phyloP scores from a whole-genome alignment of 371 early-diverging fungal genomes.

The Rhizopus arrhizus region DNA sequence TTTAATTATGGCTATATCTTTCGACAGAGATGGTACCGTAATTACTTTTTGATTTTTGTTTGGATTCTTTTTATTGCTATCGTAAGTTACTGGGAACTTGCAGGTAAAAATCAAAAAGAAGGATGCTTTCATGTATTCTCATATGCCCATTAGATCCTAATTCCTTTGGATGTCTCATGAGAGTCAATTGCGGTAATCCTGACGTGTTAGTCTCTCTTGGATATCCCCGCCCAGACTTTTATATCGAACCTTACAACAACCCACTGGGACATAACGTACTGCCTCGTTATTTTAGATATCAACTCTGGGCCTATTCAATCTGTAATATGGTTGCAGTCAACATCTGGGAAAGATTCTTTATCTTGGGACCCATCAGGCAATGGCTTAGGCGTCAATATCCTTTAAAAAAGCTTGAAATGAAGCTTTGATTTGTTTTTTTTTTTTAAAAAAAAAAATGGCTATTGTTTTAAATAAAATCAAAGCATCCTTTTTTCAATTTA shows the following conservation, averaged over 20 bases:
- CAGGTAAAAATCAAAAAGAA: conserved; percentile 35
- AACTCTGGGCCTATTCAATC: conserved; percentile 52
- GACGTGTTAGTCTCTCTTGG: conserved; percentile 52
- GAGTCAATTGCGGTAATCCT: conserved; percentile 74
- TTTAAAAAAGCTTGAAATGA: conserved; percentile 17
- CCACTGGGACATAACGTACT: conserved; percentile 72
- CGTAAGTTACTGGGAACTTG: conserved; percentile 65
- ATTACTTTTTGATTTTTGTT: conserved; percentile 61
- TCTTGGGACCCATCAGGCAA: conserved; percentile 42
- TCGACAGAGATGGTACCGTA: conserved; percentile 61
- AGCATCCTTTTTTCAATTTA: no score
- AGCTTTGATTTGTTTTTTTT: conserved; percentile 17
- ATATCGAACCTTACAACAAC: conserved; percentile 63
- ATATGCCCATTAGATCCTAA: conserved; percentile 59
- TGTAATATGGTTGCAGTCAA: conserved; percentile 37
- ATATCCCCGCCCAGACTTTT: conserved; percentile 50
- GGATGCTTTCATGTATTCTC: background rate
- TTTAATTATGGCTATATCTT: conserved; percentile 71
- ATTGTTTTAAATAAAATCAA: no score
- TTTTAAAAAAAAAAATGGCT: background rate
- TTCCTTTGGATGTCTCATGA: conserved; percentile 66
- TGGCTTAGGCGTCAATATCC: conserved; percentile 28
- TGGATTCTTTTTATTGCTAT: conserved; percentile 57
- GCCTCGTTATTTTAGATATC: conserved; percentile 62
- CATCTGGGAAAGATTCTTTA: conserved; percentile 40